A percentile compares a stretch with the other conserved stretches of the same genome.
phyloP scores from a whole-genome alignment of 164 flowering plant genomes.

The Berberis thunbergii region DNA sequence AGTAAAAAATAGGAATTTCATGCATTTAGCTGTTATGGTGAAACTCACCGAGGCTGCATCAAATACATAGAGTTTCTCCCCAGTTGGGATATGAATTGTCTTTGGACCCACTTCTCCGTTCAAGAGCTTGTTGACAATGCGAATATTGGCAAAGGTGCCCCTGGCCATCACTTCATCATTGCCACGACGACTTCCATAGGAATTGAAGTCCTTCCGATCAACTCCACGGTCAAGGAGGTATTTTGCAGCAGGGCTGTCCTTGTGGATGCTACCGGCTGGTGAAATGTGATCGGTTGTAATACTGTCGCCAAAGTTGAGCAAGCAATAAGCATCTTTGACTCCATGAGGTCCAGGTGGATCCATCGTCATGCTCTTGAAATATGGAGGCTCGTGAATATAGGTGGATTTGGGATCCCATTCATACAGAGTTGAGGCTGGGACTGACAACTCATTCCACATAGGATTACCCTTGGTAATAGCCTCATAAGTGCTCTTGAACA shows the following conservation, averaged over 20 bases:
- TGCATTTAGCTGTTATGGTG: not conserved
- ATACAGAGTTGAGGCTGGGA: constrained; percentile 49
- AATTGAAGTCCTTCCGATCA: constrained; percentile 61
- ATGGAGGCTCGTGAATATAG: constrained; percentile 68
- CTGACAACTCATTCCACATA: constrained; percentile 63
- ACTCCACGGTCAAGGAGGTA: constrained; percentile 62
- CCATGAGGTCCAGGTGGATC: constrained; percentile 64
- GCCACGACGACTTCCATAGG: constrained; percentile 76
- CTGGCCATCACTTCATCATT: constrained; percentile 72
- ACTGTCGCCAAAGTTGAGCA: constrained; percentile 70
- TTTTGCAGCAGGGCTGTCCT: constrained; percentile 67
- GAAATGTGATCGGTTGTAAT: constrained; percentile 81
- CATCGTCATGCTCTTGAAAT: constrained; percentile 58
- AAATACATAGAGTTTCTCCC: constrained; percentile 55
- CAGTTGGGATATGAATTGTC: constrained; percentile 58
- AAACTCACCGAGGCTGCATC: constrained; percentile 53
- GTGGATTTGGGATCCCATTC: constrained; percentile 64
- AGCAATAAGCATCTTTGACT: constrained; percentile 59
- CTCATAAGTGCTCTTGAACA: constrained; percentile 66
- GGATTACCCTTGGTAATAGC: constrained; percentile 71
- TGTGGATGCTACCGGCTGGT: constrained; percentile 83
- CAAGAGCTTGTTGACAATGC: constrained; percentile 53
- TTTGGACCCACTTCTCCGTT: constrained; percentile 74
- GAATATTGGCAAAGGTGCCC: constrained; percentile 70
- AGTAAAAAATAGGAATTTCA: no score